Evolutionary conservation across 208 protist species (phyloP).

Genomic region (Vickermania spadyakhi): DNA sequence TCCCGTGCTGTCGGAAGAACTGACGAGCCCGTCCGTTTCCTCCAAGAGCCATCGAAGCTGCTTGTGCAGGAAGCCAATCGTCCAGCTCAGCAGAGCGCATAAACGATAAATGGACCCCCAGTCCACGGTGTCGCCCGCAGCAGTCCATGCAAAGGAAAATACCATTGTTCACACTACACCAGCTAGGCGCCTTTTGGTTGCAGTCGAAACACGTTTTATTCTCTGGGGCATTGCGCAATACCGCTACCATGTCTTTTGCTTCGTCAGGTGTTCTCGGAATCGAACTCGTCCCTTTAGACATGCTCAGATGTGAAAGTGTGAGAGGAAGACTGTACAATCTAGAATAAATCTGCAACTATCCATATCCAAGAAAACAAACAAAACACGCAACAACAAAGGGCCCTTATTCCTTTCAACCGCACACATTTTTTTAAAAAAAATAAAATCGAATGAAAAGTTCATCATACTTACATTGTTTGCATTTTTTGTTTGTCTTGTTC

Average conservation of each 20-base stretch:
- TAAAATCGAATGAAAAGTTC: no score
- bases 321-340: background rate
- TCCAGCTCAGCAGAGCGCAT: conserved; percentile 91
- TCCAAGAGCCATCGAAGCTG: conserved; percentile 80
- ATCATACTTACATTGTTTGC: no score
- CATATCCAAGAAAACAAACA: no score
- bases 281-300: conserved; percentile 1
- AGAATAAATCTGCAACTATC: background rate
- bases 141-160: conserved; percentile 97
- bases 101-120: conserved; percentile 96
- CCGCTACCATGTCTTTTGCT: conserved; percentile 59
- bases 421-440: no score
- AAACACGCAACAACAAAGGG: no score
- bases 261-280: conserved; percentile 57
- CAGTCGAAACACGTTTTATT: conserved; percentile 96
- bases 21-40: conserved; percentile 74
- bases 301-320: background rate
- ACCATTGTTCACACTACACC: conserved; percentile 94
- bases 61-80: conserved; percentile 77
- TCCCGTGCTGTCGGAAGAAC: conserved; percentile 84
- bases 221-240: conserved; percentile 46
- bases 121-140: conserved; percentile 88
- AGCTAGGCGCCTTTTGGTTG: conserved; percentile 92
- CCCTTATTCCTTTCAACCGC: no score
- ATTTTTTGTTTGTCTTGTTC: no score